Evolutionary conservation across 2,329 filamentous ascomycete genomes (phyloP).

Genomic region (Cercospora brassicicola): DNA sequence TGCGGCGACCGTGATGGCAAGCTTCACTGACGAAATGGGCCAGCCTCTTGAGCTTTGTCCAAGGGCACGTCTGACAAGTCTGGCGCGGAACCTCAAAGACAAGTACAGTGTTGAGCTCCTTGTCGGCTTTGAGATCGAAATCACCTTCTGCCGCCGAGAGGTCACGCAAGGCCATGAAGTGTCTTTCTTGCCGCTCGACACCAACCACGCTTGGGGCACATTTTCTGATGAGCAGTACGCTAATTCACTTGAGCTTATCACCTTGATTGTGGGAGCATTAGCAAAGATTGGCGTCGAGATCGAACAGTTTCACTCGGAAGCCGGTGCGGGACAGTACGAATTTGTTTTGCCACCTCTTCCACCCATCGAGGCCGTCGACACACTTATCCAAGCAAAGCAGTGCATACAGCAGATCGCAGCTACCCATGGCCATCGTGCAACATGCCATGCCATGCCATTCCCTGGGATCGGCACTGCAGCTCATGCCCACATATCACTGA

Average conservation of each 20-base stretch:
- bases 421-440: conserved; percentile 63
- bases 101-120: conserved; percentile 60
- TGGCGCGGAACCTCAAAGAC: conserved; percentile 54
- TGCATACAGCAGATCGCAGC: conserved; percentile 66
- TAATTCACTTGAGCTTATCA: conserved; percentile 58
- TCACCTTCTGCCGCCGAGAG: conserved; percentile 60
- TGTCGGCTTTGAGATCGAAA: conserved; percentile 79
- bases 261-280: conserved; percentile 64
- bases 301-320: conserved; percentile 74
- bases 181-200: conserved; percentile 50
- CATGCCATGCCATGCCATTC: conserved; percentile 72
- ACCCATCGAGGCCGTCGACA: conserved; percentile 69
- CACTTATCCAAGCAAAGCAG: conserved; percentile 68
- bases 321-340: conserved; percentile 73
- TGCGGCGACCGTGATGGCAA: conserved; percentile 66
- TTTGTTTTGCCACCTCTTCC: conserved; percentile 65
- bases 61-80: conserved; percentile 45
- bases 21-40: conserved; percentile 62
- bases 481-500: conserved; percentile 70
- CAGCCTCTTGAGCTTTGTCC: conserved; percentile 61
- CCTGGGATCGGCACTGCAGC: conserved; percentile 62
- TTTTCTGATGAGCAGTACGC: conserved; percentile 63
- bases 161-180: neutral
- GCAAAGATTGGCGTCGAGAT: conserved; percentile 63
- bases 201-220: conserved; percentile 70